These are phyloP conservation scores for Lasiosphaeria ovina DNA, from an alignment of 495 filamentous ascomycete genomes.

Conservation along the genomic window DNA sequence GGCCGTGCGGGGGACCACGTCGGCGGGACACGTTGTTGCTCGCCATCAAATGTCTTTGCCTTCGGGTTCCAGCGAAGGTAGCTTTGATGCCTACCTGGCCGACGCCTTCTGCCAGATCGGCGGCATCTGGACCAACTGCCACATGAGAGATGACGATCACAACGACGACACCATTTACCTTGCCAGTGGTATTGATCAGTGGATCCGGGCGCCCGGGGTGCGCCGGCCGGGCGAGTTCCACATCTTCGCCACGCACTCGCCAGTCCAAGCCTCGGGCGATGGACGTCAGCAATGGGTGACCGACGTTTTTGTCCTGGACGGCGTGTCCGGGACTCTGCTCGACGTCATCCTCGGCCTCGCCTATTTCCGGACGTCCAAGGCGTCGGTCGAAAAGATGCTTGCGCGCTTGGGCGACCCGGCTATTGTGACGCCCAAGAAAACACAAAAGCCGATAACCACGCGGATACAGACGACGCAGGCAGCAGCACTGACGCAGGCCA, in stretches of 20 bases:
- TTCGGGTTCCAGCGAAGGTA: constrained; percentile 39
- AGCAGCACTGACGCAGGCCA: too few species aligned
- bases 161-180: constrained; percentile 45
- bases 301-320: constrained; percentile 54
- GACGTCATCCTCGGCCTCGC: constrained; percentile 54
- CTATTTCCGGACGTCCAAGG: constrained; percentile 44
- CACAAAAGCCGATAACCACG: too few species aligned
- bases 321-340: constrained; percentile 34
- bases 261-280: constrained; percentile 29
- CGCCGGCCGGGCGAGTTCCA: constrained; percentile 19
- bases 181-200: constrained; percentile 45
- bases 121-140: constrained; percentile 36
- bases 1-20: constrained; percentile 25
- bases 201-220: constrained; percentile 41
- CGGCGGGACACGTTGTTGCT: constrained; percentile 22
- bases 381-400: constrained; percentile 38
- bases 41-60: background rate
- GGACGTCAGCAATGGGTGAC: constrained; percentile 21
- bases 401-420: constrained; percentile 14
- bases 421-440: too few species aligned
- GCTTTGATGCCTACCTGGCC: constrained; percentile 34
- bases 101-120: constrained; percentile 37
- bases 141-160: constrained; percentile 41
- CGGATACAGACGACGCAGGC: too few species aligned
- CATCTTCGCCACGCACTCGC: constrained; percentile 18